Percentiles rank a stretch among this genome's conserved stretches.
Evolutionary conservation across 352 stramenopile species (phyloP).

Genomic region (Phytophthora sp.): DNA sequence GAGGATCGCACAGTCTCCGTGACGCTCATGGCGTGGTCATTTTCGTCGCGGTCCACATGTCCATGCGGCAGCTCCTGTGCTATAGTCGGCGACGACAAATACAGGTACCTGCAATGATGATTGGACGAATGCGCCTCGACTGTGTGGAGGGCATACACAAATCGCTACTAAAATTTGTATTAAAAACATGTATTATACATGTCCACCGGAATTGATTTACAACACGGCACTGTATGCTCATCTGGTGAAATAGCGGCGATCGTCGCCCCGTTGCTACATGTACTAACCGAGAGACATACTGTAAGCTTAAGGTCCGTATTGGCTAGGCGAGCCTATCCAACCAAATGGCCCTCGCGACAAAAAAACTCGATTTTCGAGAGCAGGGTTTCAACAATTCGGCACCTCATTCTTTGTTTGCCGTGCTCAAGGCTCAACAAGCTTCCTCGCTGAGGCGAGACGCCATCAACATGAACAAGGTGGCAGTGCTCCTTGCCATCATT

Average conservation of each 20-base stretch:
- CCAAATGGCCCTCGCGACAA: constrained; percentile 14
- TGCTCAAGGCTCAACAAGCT: constrained; percentile 23
- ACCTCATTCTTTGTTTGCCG: constrained; percentile 22
- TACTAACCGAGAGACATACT: constrained; percentile 3
- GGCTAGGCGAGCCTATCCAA: constrained; percentile 5
- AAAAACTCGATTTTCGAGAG: constrained; percentile 14
- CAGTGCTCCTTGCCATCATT: constrained; percentile 16
- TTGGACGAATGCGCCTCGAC: constrained; percentile 11
- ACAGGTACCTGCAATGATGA: too few species aligned
- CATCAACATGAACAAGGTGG: constrained; percentile 18
- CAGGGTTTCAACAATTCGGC: constrained; percentile 17
- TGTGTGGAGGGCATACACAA: constrained; percentile 2
- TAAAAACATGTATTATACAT: too few species aligned
- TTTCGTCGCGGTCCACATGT: constrained; percentile 15
- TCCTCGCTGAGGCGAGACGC: constrained; percentile 15
- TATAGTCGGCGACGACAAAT: too few species aligned
- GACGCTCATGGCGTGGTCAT: constrained; percentile 15
- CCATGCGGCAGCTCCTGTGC: constrained; percentile 3
- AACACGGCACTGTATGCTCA: constrained; percentile 25
- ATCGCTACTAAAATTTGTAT: too few species aligned
- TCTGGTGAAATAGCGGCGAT: constrained; percentile 25
- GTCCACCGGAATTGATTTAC: constrained; percentile 31
- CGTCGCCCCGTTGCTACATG: constrained; percentile 19
- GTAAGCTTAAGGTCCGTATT: constrained; percentile 17
- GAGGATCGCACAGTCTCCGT: background rate